These are phyloP conservation scores for Litsea cubeba DNA, from an alignment of 164 flowering plant genomes.

Conservation along the genomic window DNA sequence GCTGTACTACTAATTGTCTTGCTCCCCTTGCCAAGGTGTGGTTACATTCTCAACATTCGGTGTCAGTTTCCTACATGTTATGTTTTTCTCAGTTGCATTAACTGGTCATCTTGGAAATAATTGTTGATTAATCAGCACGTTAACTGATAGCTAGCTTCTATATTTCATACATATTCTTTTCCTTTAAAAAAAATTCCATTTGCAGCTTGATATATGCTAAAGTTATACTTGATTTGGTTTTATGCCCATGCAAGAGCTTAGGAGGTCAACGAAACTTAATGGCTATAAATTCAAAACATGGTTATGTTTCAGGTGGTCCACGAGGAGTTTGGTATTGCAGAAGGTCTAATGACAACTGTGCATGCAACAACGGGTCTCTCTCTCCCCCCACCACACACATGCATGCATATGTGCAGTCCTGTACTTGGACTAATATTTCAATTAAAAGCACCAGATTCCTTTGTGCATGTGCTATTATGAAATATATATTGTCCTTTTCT, in stretches of 20 bases:
- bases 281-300: background rate
- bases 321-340: slow-evolving; percentile 92
- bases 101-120: background rate
- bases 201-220: background rate
- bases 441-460: background rate
- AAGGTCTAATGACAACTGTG: slow-evolving; percentile 96
- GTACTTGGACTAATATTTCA: background rate
- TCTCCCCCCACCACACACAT: slow-evolving; percentile 1
- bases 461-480: background rate
- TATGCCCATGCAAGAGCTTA: background rate
- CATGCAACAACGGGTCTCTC: slow-evolving; percentile 96
- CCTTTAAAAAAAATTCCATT: background rate
- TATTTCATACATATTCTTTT: background rate
- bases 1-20: slow-evolving; percentile 97
- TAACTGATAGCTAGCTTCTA: background rate
- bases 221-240: background rate
- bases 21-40: slow-evolving; percentile 89
- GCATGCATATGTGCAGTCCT: background rate
- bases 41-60: slow-evolving; percentile 1
- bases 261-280: background rate
- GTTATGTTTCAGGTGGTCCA: slow-evolving; percentile 69
- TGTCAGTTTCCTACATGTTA: background rate
- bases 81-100: background rate
- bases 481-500: background rate
- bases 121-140: background rate